phyloP scores from a whole-genome alignment of 164 flowering plant species.

The Annona cherimola region DNA sequence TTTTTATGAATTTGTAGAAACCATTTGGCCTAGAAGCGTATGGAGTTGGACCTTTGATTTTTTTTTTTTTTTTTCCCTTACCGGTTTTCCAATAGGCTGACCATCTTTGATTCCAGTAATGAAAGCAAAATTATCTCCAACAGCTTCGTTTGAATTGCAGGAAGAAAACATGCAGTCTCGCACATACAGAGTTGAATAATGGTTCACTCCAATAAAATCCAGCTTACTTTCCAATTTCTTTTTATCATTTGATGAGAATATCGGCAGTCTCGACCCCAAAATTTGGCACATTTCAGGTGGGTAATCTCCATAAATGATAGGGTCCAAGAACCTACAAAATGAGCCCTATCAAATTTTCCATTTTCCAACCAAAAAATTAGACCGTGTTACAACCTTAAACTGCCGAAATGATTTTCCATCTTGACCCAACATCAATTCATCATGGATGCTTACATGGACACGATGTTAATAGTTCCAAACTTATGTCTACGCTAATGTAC shows the following conservation, averaged over 20 bases:
- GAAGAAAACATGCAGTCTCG: slow-evolving; percentile 18
- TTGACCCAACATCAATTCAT: too few species aligned
- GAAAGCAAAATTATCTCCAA: slow-evolving; percentile 1
- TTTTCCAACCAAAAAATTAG: too few species aligned
- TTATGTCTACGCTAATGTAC: too few species aligned
- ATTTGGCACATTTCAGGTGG: slow-evolving; percentile 31
- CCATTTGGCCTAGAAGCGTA: not conserved
- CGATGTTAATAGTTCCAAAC: too few species aligned
- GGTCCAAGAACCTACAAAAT: slow-evolving; percentile 33
- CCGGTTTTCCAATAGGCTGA: slow-evolving; percentile 16
- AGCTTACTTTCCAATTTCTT: slow-evolving; percentile 17
- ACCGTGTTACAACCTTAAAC: too few species aligned
- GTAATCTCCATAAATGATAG: slow-evolving; percentile 33
- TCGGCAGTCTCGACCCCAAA: slow-evolving; percentile 26
- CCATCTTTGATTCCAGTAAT: slow-evolving; percentile 14
- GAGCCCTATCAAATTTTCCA: not conserved
- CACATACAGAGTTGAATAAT: slow-evolving; percentile 14
- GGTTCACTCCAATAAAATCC: slow-evolving; percentile 37
- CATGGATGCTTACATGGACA: too few species aligned
- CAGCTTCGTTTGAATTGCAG: not conserved
- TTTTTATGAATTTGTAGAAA: not conserved
- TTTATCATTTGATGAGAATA: slow-evolving; percentile 22
- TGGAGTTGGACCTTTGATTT: not conserved
- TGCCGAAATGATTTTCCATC: too few species aligned
- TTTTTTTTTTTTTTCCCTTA: not conserved